These are phyloP conservation scores for Aspergillus flavus DNA, from an alignment of 2,329 filamentous ascomycete genomes.

Conservation along the genomic window DNA sequence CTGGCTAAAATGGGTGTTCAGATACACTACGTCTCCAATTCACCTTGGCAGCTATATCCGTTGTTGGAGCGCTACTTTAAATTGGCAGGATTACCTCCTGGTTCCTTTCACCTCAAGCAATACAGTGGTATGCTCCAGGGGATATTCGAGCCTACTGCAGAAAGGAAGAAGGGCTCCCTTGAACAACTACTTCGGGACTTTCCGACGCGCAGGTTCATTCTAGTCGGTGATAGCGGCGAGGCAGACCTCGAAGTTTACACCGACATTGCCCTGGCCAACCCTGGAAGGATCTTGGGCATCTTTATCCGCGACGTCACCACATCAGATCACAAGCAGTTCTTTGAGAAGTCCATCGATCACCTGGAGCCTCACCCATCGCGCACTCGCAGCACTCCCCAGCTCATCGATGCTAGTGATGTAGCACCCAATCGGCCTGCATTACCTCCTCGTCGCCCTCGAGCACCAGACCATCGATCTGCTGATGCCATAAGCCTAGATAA, in stretches of 20 bases:
- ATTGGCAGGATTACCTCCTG: slow-evolving; percentile 75
- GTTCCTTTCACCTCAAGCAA: slow-evolving; percentile 93
- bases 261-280: slow-evolving; percentile 82
- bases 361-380: slow-evolving; percentile 27
- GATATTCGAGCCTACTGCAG: slow-evolving; percentile 95
- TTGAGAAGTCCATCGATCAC: slow-evolving; percentile 63
- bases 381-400: slow-evolving; percentile 29
- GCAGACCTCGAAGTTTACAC: slow-evolving; percentile 97
- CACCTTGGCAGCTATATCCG: slow-evolving; percentile 95
- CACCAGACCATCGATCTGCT: slow-evolving; percentile 15
- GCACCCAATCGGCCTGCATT: slow-evolving; percentile 38
- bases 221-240: slow-evolving; percentile 95
- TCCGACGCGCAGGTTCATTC: slow-evolving; percentile 81
- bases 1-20: slow-evolving; percentile 80
- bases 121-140: slow-evolving; percentile 97
- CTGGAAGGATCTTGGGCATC: slow-evolving; percentile 78
- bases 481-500: slow-evolving; percentile 31
- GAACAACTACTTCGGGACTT: slow-evolving; percentile 88
- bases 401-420: slow-evolving; percentile 31
- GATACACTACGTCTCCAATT: slow-evolving; percentile 98
- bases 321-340: slow-evolving; percentile 71
- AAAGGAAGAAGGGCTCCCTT: slow-evolving; percentile 86
- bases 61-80: slow-evolving; percentile 84
- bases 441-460: slow-evolving; percentile 40
- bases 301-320: slow-evolving; percentile 97